phyloP scores from a whole-genome alignment of 1,284 basidiomycete species.

The Moesziomyces parantarcticus region DNA sequence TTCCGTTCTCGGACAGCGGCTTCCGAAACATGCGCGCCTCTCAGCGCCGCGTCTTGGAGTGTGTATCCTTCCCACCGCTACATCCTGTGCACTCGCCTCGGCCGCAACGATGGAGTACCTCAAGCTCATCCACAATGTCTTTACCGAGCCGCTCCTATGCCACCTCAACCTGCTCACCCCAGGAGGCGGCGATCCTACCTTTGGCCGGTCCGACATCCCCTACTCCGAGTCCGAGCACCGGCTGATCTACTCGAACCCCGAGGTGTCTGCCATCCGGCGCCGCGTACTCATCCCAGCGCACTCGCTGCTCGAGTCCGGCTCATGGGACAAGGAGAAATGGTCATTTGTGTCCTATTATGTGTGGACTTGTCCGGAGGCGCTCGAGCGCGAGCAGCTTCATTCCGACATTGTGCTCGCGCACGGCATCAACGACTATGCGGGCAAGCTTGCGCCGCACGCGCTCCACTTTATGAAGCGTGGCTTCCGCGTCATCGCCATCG shows the following conservation, averaged over 20 bases:
- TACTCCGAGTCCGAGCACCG: conserved; percentile 51
- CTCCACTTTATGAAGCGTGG: conserved; percentile 70
- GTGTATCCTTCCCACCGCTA: neutral
- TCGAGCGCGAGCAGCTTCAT: conserved; percentile 46
- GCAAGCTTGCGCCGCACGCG: conserved; percentile 69
- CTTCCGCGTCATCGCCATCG: conserved; percentile 71
- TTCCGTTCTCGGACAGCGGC: neutral
- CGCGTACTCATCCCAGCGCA: conserved; percentile 47
- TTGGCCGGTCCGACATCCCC: conserved; percentile 55
- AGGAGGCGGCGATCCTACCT: conserved; percentile 62
- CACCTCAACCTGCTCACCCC: conserved; percentile 49
- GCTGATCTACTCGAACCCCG: conserved; percentile 62
- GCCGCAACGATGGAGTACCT: conserved; percentile 37
- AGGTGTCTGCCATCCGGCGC: conserved; percentile 52
- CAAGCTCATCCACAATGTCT: conserved; percentile 46
- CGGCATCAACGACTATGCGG: conserved; percentile 65
- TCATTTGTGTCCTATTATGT: conserved; percentile 60
- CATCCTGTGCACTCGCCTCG: neutral
- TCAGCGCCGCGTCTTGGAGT: neutral
- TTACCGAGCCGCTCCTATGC: conserved; percentile 61
- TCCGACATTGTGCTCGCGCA: conserved; percentile 61
- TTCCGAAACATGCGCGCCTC: conserved; percentile 1
- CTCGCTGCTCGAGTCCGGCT: conserved; percentile 39
- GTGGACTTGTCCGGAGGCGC: conserved; percentile 52
- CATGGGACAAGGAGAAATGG: conserved; percentile 41